Conservation (phyloP, 75 land plant species). For the Ceratopteris richardii region DNA sequence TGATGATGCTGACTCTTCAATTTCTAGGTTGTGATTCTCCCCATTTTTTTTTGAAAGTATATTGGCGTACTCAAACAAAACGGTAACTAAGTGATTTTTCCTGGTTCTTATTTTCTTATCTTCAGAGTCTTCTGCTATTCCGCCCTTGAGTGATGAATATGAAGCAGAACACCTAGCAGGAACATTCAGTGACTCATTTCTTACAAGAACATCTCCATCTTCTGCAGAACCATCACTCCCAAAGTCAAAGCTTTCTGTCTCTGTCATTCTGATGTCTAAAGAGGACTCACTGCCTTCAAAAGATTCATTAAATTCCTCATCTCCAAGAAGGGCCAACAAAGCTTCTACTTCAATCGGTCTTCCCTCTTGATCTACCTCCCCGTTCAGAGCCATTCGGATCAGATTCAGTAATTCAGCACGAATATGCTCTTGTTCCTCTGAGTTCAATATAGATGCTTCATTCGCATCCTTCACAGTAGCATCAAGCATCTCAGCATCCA, state of each 20-base stretch:
- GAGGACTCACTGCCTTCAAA: slow-evolving; percentile 1
- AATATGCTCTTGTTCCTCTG: slow-evolving; percentile 14
- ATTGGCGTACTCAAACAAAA: slow-evolving; percentile 50
- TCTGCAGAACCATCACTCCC: slow-evolving; percentile 3
- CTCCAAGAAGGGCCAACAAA: slow-evolving; percentile 33
- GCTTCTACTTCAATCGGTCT: slow-evolving; percentile 33
- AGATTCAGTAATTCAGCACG: slow-evolving; percentile 25
- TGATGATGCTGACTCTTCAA: slow-evolving; percentile 1
- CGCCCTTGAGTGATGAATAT: too few species aligned
- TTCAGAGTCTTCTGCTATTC: not conserved
- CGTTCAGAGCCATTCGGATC: slow-evolving; percentile 31
- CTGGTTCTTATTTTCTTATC: slow-evolving; percentile 8
- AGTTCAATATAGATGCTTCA: slow-evolving; percentile 5
- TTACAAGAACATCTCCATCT: not conserved
- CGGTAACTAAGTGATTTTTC: slow-evolving; percentile 13
- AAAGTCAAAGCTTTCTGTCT: slow-evolving; percentile 1
- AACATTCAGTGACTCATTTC: too few species aligned
- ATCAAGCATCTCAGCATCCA: slow-evolving; percentile 16
- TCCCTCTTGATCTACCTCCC: slow-evolving; percentile 14
- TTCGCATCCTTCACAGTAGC: slow-evolving; percentile 10
- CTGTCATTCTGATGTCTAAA: not conserved
- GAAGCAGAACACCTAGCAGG: not conserved
- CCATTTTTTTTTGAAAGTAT: slow-evolving; percentile 21
- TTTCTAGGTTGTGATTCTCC: slow-evolving; percentile 7
- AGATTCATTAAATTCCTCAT: slow-evolving; percentile 3